Conservation (phyloP, 73 alveolate species). For the Uronychia setigera region DNA sequence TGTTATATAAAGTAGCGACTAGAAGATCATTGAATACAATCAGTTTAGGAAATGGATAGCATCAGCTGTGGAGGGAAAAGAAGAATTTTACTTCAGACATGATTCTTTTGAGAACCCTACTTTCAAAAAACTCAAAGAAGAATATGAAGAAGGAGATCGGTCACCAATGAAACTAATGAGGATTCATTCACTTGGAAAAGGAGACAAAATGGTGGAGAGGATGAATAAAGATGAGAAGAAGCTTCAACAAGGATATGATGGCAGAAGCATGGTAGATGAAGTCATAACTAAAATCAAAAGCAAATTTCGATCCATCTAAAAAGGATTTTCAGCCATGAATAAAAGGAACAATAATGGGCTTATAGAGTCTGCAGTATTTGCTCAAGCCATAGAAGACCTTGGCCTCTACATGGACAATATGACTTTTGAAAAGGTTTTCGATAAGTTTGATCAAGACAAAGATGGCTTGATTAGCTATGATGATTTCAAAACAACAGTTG, state of each 20-base stretch:
- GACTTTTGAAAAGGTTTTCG: slow-evolving; percentile 34
- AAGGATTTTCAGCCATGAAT: not conserved
- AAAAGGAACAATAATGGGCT: not conserved
- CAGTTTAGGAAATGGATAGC: slow-evolving; percentile 43
- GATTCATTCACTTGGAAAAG: not conserved
- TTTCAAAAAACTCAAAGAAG: slow-evolving; percentile 21
- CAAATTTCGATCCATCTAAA: not conserved
- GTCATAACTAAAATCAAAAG: not conserved
- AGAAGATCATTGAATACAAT: not conserved
- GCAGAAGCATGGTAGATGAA: not conserved
- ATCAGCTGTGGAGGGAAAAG: slow-evolving; percentile 15
- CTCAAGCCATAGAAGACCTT: slow-evolving; percentile 31
- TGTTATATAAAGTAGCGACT: not conserved
- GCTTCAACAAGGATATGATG: not conserved
- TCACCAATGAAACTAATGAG: not conserved
- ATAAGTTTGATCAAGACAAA: slow-evolving; percentile 55
- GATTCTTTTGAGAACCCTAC: slow-evolving; percentile 38
- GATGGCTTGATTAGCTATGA: slow-evolving; percentile 55
- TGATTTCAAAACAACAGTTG: slow-evolving; percentile 53
- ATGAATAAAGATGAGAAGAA: not conserved
- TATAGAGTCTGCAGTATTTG: not conserved
- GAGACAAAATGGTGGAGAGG: not conserved
- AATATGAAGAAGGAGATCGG: not conserved
- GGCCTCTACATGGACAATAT: slow-evolving; percentile 37
- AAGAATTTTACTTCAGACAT: slow-evolving; percentile 55